Conservation (phyloP, 306 rosid species). For the Trichosanthes cucumerina region DNA sequence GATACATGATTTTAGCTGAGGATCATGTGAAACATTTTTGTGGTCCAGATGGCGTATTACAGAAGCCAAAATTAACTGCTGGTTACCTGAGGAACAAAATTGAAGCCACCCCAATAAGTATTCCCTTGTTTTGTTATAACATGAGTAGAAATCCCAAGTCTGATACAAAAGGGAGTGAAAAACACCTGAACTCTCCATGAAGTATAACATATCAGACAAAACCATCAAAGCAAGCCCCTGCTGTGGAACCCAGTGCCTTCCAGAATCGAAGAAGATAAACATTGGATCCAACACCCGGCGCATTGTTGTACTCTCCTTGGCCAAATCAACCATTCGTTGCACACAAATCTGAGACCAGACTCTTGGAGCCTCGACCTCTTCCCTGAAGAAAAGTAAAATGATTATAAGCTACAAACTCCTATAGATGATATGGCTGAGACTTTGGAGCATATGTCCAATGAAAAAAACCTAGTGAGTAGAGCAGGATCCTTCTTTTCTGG, state of each 20-base stretch:
- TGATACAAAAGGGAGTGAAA: neutral
- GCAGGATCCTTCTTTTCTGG: slow-evolving; percentile 77
- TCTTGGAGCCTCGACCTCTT: slow-evolving; percentile 76
- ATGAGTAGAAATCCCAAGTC: neutral
- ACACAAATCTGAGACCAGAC: slow-evolving; percentile 87
- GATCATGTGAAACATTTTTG: slow-evolving; percentile 73
- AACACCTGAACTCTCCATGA: slow-evolving; percentile 63
- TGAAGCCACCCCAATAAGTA: neutral
- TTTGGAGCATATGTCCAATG: neutral
- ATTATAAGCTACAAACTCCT: neutral
- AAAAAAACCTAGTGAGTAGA: slow-evolving; percentile 44
- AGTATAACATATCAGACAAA: slow-evolving; percentile 71
- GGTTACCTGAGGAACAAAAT: slow-evolving; percentile 45
- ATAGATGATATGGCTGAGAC: neutral
- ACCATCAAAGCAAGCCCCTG: slow-evolving; percentile 71
- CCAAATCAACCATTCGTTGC: slow-evolving; percentile 82
- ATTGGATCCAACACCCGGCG: slow-evolving; percentile 81
- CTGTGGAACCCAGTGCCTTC: slow-evolving; percentile 61
- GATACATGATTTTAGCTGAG: slow-evolving; percentile 53
- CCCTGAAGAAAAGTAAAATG: slow-evolving; percentile 33
- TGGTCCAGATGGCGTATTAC: slow-evolving; percentile 91
- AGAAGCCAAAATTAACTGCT: slow-evolving; percentile 54
- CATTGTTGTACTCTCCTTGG: slow-evolving; percentile 89
- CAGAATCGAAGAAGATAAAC: slow-evolving; percentile 77
- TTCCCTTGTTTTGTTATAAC: neutral